Base-by-base conservation (phyloP, 352 stramenopile genomes). In the Globisporangium abappressorium region DNA sequence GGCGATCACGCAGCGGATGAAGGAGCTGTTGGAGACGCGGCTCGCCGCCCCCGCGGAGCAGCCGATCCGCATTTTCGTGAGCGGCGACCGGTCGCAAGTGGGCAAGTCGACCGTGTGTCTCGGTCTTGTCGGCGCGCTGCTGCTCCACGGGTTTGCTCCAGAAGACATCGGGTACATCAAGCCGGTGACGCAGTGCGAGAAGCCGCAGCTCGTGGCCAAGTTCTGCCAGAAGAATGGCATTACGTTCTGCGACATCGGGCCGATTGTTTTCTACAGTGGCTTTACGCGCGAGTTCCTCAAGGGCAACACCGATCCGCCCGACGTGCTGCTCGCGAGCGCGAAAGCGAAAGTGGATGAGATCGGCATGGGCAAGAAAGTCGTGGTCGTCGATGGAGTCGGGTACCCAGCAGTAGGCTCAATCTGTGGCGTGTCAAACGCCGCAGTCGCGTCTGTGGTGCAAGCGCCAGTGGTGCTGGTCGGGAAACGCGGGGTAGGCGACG, bases 81-180 rank as follows among this genome's bases (percentile, higher is more conserved):
- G 81, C 66, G 87, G 87, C 5, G 84, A 94, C 55, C 74, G 84
- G 64, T 86, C 93, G 14, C 91, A 98, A 67, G 97, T 99, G 0
- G 97, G 97, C 67, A 99, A 99, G 77, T 98, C 95, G 6, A 98
- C 90, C 33, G 88, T 98, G 26, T 99, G 94, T 79, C 81, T 99
- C 43, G 97, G 94, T 4, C 70, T 99, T 7, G 71, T 99, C 11
- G 96, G 93, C 2, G 77, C 84, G 34, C 73, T 99, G 7, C 73
- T 99, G 22, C 63, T 76, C n/a, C 73, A 78, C 30, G 85, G 86
- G 22, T 94, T 86, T 43, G 33, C 62, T 3, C 70, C 93, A 0
- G 63, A 67, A 9, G 87, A 95, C n/a, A 74, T 99, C 41, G 97
- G 86, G 26, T 99, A 99, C 83, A 99, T 99, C 69, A 99, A 99